Evolutionary conservation across 441 rosid species (phyloP), one percentile per base, ranked within the genome.

Genomic region (Erysimum pusillum): DNA sequence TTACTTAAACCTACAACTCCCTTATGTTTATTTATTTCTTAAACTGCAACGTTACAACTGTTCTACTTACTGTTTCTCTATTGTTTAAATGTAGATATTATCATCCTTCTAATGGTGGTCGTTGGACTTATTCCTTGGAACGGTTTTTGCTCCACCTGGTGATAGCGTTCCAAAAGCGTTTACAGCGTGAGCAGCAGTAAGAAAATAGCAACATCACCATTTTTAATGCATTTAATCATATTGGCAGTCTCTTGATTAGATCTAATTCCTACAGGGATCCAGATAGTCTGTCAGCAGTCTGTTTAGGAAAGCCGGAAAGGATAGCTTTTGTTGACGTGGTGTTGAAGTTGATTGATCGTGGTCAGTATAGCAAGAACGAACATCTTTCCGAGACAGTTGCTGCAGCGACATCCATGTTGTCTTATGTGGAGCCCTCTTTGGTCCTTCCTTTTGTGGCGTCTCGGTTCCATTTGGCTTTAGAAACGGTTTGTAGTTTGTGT

Each of bases 51-150:
- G 44, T 65, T 42, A 52, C 45, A 36, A 48, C 57, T 52, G 54
- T 76, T 73, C 66, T 69, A 18, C 78, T 75, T 41, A 12, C 65
- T 78, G 66, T 28, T 76, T 77, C 38, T 78, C 63, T 79, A 63
- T 18, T 67, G 61, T 64, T 73, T 81, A 64, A 56, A 59, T 72
- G 63, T 87, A 96, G 99, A 78, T 94, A 94, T 83, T 96, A 94
- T 81, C 98, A 96, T 84, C 99, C 99, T 25, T 96, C 99, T 65
- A 96, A 94, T 80, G 99, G 99, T 75, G 99, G 99, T 57, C 97
- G 98, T 49, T 96, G 99, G 99, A 96, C 99, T 73, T 94, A 92
- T 84, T 90, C 98, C 74, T 79, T 96, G 90, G 98, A 96, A 83
- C 85, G 96, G 5, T 90, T 94, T 86, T 87, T 96, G 85, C 80